Evolutionary conservation across 352 stramenopile genomes (phyloP).

Genomic region (Globisporangium takayamanum): DNA sequence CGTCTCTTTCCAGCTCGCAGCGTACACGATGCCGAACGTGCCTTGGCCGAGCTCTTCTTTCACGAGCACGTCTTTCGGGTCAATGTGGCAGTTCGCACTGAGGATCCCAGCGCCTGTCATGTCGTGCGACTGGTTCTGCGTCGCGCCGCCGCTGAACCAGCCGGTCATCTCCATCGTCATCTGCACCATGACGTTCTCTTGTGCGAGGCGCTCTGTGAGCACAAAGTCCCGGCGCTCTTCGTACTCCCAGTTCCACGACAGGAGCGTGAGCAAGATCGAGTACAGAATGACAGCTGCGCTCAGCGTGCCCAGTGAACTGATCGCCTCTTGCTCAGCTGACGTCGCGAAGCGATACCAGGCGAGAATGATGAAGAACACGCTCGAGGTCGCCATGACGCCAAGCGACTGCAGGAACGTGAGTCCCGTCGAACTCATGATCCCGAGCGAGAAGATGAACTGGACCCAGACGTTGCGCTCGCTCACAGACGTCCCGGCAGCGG

Average conservation of each 20-base stretch:
- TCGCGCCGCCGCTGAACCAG: conserved; percentile 78
- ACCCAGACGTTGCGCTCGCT: conserved; percentile 83
- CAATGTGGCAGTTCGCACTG: conserved; percentile 79
- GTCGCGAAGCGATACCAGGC: conserved; percentile 56
- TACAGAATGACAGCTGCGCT: conserved; percentile 69
- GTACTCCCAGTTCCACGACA: conserved; percentile 87
- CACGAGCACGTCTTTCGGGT: conserved; percentile 73
- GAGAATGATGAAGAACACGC: conserved; percentile 71
- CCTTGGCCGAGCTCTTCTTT: conserved; percentile 75
- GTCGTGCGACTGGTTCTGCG: conserved; percentile 40
- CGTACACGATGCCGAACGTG: conserved; percentile 74
- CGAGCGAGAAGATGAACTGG: conserved; percentile 81
- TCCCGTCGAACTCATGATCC: conserved; percentile 75
- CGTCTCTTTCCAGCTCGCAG: conserved; percentile 76
- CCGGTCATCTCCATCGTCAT: conserved; percentile 88
- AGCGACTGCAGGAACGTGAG: conserved; percentile 68
- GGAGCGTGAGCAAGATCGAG: conserved; percentile 71
- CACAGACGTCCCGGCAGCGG: conserved; percentile 59
- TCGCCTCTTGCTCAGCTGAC: conserved; percentile 19
- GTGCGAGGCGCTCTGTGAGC: conserved; percentile 67
- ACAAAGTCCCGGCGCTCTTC: conserved; percentile 84
- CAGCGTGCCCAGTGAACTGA: conserved; percentile 64
- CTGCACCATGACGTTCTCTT: conserved; percentile 84
- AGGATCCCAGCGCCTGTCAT: conserved; percentile 44
- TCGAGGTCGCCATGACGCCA: conserved; percentile 44